phyloP scores from a whole-genome alignment of 2,329 filamentous ascomycete species.

The Paecilomyces formosus region DNA sequence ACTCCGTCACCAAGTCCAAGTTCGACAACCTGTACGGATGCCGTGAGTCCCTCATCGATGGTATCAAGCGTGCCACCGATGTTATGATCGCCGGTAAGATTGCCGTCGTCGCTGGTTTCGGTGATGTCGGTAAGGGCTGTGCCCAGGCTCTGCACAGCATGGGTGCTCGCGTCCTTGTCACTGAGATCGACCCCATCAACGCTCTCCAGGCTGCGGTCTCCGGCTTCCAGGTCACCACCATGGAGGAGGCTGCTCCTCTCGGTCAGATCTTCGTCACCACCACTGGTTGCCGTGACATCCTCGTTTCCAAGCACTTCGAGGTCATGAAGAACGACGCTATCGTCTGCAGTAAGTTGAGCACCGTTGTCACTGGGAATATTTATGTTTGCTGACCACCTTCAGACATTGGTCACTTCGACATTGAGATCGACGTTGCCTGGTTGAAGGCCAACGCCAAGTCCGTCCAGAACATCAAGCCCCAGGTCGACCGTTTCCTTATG shows the following conservation, averaged over 20 bases:
- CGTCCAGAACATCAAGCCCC: constrained; percentile 98
- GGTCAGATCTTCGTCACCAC: constrained; percentile 99
- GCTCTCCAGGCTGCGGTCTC: constrained; percentile 97
- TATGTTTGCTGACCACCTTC: constrained; percentile 12
- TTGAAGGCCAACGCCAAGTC: constrained; percentile 93
- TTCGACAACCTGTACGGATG: constrained; percentile 99
- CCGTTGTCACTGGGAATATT: constrained; percentile 1
- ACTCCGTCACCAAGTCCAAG: constrained; percentile 99
- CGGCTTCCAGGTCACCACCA: constrained; percentile 92
- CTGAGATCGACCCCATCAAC: constrained; percentile 98
- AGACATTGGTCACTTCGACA: constrained; percentile 99
- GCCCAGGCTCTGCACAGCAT: constrained; percentile 92
- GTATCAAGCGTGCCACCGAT: constrained; percentile 99
- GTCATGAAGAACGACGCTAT: constrained; percentile 96
- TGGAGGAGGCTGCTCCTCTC: constrained; percentile 84
- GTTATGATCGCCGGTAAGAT: constrained; percentile 99
- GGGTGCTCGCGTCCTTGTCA: constrained; percentile 94
- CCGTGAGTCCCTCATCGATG: constrained; percentile 96
- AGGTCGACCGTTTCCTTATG: constrained; percentile 98
- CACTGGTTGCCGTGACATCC: constrained; percentile 97
- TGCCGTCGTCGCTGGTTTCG: constrained; percentile 93
- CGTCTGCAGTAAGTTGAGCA: constrained; percentile 70
- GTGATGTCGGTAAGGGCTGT: constrained; percentile 99
- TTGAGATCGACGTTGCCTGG: constrained; percentile 99
- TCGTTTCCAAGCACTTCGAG: constrained; percentile 87